These are phyloP conservation scores for Exophiala calicioides DNA, from an alignment of 2,329 filamentous ascomycete genomes.

Conservation along the genomic window DNA sequence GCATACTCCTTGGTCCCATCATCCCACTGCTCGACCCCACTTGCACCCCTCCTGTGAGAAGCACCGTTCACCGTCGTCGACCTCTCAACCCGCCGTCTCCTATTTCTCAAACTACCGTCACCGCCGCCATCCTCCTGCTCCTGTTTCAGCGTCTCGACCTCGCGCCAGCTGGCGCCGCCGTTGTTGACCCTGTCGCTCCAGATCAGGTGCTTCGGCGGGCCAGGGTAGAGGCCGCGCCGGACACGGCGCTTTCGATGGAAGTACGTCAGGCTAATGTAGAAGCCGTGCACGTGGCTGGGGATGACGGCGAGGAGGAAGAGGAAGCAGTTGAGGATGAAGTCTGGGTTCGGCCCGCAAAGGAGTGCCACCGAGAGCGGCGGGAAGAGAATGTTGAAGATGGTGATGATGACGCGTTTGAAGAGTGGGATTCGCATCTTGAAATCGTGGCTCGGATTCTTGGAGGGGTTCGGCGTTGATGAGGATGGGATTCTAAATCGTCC, in stretches of 20 bases:
- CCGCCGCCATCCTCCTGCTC: conserved; percentile 24
- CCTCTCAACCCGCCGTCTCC: conserved; percentile 1
- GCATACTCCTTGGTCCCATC: conserved; percentile 21
- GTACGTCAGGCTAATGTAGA: conserved; percentile 44
- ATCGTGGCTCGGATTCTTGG: not conserved
- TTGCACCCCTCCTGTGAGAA: too few relatives aligned
- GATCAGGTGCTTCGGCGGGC: conserved; percentile 38
- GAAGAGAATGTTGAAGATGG: conserved; percentile 43
- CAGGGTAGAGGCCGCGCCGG: conserved; percentile 41
- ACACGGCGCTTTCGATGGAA: conserved; percentile 42
- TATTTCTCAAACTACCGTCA: conserved; percentile 14
- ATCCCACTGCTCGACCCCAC: conserved; percentile 16
- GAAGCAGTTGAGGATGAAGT: conserved; percentile 41
- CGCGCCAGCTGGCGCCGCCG: conserved; percentile 38
- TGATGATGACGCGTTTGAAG: conserved; percentile 39
- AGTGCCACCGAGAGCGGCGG: conserved; percentile 42
- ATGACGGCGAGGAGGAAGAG: conserved; percentile 45
- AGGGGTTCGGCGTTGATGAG: too few relatives aligned
- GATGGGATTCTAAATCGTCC: too few relatives aligned
- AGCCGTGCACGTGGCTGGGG: conserved; percentile 44
- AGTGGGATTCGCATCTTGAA: conserved; percentile 27
- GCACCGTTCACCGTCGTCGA: not conserved
- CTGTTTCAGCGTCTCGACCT: conserved; percentile 36
- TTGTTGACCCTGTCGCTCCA: conserved; percentile 40
- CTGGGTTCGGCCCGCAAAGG: conserved; percentile 39